phyloP scores from a whole-genome alignment of 257 asterid species.

The Jacaranda mimosifolia region DNA sequence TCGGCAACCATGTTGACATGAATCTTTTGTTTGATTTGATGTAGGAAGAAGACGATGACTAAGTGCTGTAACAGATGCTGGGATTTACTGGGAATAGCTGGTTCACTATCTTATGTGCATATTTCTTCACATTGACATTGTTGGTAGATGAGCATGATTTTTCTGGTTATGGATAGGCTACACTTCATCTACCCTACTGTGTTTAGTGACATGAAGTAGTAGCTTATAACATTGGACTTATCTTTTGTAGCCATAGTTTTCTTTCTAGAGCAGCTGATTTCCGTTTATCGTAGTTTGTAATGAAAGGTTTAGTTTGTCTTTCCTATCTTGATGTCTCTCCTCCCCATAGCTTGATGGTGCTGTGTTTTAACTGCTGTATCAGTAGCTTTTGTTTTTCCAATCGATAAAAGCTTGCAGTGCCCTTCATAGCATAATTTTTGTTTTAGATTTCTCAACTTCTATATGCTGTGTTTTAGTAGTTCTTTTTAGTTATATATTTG shows the following conservation, averaged over 20 bases:
- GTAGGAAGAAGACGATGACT: conserved; percentile 56
- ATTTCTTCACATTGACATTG: conserved; percentile 13
- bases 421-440: not conserved
- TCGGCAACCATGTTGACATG: not conserved
- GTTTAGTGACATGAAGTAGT: conserved; percentile 10
- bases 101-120: not conserved
- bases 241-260: not conserved
- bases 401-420: no score
- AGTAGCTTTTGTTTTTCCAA: no score
- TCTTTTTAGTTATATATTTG: not conserved
- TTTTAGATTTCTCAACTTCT: not conserved
- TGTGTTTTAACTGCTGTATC: no score
- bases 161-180: conserved; percentile 10
- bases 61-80: conserved; percentile 12
- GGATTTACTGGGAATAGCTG: not conserved
- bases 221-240: conserved; percentile 13
- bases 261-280: not conserved
- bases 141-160: conserved; percentile 13
- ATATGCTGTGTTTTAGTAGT: not conserved
- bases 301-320: not conserved
- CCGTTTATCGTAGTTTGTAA: not conserved
- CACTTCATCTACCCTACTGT: not conserved
- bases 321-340: not conserved
- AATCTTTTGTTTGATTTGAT: not conserved
- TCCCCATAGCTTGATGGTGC: no score